Evolutionary conservation across 2,329 filamentous ascomycete genomes (phyloP), one percentile per base, ranked within the genome.

Genomic region (Aspergillus costaricaensis): DNA sequence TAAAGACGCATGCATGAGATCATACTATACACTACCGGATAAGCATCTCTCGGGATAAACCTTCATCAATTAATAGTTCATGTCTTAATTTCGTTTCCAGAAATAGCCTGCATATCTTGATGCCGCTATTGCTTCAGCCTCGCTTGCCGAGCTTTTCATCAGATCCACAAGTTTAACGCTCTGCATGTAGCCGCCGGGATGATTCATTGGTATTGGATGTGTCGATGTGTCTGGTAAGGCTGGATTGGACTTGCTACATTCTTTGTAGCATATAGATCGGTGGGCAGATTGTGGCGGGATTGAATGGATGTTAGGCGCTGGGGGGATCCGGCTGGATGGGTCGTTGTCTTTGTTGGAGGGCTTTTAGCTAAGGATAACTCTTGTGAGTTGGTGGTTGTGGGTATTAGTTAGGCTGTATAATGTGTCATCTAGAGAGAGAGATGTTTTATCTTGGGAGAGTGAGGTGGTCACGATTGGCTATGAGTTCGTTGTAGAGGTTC

Each of bases 291-390:
- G n/a, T 17, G 25, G 15, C 25, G 15, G 10, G 47, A 19, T 19
- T 30, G 3, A 32, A 3, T 50, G 47, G 47, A 32, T 50, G 3
- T 19, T n/a, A 30, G 25, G 25, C 25, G 47, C 30, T 30, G 47
- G 25, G 25, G 8, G n/a, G 9, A n/a, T 30, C 25, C 21, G 44
- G 15, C 15, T 30, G 25, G 15, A n/a, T 41, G 15, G 39, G 27
- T 30, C 27, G 9, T 4, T 12, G 9, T 12, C 27, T 30, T 10
- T 5, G 4, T 30, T 30, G 4, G 9, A 4, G 9, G 5, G 36
- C 25, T 15, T 32, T 49, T 41, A 55, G 23, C 59, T 36, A 15
- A 59, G 47, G 56, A 61, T 61, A 59, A 44, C 44, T n/a, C 3
- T 55, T 6, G 14, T 47, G 52, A 15, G n/a, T 21, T 8, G 9